phyloP scores from a whole-genome alignment of 2,329 filamentous ascomycete species.

The Albifimbria verrucaria region DNA sequence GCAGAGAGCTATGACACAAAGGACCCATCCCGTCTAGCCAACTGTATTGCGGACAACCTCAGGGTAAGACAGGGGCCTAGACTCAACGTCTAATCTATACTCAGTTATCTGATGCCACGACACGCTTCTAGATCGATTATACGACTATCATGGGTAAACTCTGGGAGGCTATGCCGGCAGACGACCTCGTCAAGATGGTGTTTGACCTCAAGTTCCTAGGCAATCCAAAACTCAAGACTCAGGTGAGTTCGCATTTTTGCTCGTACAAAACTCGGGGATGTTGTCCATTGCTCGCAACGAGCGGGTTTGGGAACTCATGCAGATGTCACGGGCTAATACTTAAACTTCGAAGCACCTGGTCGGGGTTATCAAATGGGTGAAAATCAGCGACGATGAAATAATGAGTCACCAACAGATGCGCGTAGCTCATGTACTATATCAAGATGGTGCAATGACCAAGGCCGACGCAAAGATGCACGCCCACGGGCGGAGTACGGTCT shows the following conservation, averaged over 20 bases:
- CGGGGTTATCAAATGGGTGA: constrained; percentile 44
- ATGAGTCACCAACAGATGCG: constrained; percentile 54
- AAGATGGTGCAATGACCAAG: constrained; percentile 39
- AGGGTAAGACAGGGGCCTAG: constrained; percentile 11
- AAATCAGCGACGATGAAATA: constrained; percentile 44
- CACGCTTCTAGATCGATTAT: constrained; percentile 18
- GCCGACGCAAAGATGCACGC: constrained; percentile 54
- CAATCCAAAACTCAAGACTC: constrained; percentile 50
- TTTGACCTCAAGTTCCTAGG: constrained; percentile 50
- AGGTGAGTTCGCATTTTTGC: too few species aligned
- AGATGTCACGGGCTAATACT: too few species aligned
- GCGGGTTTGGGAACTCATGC: too few species aligned
- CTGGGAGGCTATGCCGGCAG: constrained; percentile 54
- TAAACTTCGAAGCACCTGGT: too few species aligned
- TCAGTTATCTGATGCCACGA: constrained; percentile 1
- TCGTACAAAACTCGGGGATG: too few species aligned
- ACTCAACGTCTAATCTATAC: too few species aligned
- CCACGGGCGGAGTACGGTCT: constrained; percentile 50
- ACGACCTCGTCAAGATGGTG: constrained; percentile 50
- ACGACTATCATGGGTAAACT: constrained; percentile 44
- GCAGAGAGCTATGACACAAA: constrained; percentile 33
- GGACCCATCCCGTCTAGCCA: constrained; percentile 56
- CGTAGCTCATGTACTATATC: constrained; percentile 55
- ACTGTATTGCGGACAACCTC: constrained; percentile 48
- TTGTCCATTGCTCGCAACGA: too few species aligned